phyloP scores from a whole-genome alignment of 345 rosid genomes.

The Rhodamnia argentea region DNA sequence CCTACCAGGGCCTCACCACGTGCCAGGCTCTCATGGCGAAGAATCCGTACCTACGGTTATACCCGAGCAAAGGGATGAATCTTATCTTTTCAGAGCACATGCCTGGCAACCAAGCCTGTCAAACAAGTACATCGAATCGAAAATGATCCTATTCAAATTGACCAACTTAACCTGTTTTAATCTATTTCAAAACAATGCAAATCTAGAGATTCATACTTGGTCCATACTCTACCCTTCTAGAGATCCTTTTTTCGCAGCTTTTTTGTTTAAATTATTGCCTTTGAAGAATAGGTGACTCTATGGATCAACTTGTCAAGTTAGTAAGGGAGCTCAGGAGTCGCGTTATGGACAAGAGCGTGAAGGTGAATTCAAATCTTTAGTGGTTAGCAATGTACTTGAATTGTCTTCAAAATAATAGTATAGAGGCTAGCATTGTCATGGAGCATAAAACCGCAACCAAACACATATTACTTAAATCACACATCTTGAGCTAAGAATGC shows the following conservation, averaged over 20 bases:
- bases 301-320: neutral
- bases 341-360: neutral
- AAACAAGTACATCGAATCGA: neutral
- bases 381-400: neutral
- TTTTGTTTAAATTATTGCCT: neutral
- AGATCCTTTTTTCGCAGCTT: neutral
- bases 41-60: slow-evolving; percentile 21
- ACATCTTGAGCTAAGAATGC: neutral
- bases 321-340: neutral
- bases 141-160: neutral
- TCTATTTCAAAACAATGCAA: neutral
- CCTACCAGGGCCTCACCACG: slow-evolving; percentile 75
- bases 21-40: slow-evolving; percentile 72
- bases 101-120: slow-evolving; percentile 22
- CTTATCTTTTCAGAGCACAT: slow-evolving; percentile 57
- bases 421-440: neutral
- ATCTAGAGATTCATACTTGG: neutral
- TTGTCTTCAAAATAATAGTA: neutral
- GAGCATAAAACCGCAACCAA: neutral
- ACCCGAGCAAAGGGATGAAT: slow-evolving; percentile 10
- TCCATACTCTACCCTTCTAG: too few species aligned
- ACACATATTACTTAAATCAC: neutral
- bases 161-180: neutral
- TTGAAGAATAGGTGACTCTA: neutral
- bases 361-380: neutral